These are phyloP conservation scores for Knufia fluminis DNA, from an alignment of 2,329 filamentous ascomycete species.

Conservation along the genomic window DNA sequence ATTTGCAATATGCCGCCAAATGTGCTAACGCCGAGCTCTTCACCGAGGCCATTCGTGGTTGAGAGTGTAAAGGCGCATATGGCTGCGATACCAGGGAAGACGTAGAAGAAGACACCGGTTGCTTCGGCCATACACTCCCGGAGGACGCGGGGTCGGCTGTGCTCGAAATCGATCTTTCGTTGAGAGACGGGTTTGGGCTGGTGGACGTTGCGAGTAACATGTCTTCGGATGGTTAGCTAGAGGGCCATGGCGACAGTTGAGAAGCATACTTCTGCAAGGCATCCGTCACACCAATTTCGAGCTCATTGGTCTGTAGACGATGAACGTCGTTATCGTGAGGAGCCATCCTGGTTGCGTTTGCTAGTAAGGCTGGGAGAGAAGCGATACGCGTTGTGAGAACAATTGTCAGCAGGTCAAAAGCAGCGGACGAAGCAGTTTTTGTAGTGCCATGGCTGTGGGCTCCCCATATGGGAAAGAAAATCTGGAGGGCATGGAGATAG, in stretches of 20 bases:
- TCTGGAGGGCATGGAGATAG: too few species aligned
- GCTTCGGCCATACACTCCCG: slow-evolving; percentile 49
- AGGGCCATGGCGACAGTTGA: neutral
- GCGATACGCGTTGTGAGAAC: too few species aligned
- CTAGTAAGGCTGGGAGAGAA: too few species aligned
- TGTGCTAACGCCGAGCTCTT: slow-evolving; percentile 27
- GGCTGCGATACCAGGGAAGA: slow-evolving; percentile 41
- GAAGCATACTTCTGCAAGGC: slow-evolving; percentile 32
- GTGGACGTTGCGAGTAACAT: slow-evolving; percentile 43
- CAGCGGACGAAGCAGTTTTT: neutral
- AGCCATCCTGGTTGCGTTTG: neutral
- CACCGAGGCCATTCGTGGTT: slow-evolving; percentile 29
- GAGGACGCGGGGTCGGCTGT: slow-evolving; percentile 43
- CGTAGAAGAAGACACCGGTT: slow-evolving; percentile 50
- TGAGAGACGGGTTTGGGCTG: slow-evolving; percentile 43
- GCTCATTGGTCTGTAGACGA: slow-evolving; percentile 25
- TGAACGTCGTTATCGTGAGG: slow-evolving; percentile 13
- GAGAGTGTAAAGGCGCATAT: slow-evolving; percentile 41
- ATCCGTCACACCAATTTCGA: slow-evolving; percentile 46
- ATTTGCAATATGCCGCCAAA: slow-evolving; percentile 49
- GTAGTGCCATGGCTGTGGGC: neutral
- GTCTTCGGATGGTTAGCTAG: slow-evolving; percentile 23
- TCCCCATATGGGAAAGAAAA: too few species aligned
- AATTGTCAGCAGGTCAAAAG: neutral
- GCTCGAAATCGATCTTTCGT: slow-evolving; percentile 47